These are phyloP conservation scores for Acer negundo DNA, from an alignment of 345 rosid genomes.

Conservation along the genomic window DNA sequence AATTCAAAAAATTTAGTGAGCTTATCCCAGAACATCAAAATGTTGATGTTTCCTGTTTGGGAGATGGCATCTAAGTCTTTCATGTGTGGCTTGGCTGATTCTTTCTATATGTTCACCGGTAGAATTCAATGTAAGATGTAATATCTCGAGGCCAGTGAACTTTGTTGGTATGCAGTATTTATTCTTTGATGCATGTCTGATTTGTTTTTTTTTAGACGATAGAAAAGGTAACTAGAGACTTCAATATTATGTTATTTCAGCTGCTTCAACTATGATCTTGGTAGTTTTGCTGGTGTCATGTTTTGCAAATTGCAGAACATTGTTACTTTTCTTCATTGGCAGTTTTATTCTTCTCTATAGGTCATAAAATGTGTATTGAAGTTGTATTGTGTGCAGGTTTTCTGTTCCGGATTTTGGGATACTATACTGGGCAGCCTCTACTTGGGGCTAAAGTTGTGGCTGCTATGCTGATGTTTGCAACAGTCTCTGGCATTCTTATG, in stretches of 20 bases:
- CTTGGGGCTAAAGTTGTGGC: conserved; percentile 99
- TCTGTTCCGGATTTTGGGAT: conserved; percentile 80
- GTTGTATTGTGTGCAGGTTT: conserved; percentile 50
- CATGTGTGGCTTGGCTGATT: background rate
- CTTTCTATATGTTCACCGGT: background rate
- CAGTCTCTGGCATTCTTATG: conserved; percentile 97
- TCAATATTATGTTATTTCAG: background rate
- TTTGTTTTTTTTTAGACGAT: background rate
- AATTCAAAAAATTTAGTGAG: background rate
- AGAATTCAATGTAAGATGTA: background rate
- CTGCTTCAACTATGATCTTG: background rate
- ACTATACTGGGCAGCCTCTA: conserved; percentile 87
- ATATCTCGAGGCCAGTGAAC: background rate
- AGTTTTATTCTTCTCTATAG: background rate
- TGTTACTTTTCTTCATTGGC: background rate
- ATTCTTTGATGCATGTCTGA: background rate
- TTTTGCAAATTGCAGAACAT: background rate
- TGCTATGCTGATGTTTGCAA: conserved; percentile 93
- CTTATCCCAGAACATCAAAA: background rate
- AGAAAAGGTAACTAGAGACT: background rate
- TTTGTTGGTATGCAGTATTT: background rate
- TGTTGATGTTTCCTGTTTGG: background rate
- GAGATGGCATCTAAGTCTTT: background rate
- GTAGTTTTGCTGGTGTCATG: background rate
- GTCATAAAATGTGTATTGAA: conserved; percentile 11